These are phyloP conservation scores for Lojkania enalia DNA, from an alignment of 2,329 filamentous ascomycete species.

Conservation along the genomic window DNA sequence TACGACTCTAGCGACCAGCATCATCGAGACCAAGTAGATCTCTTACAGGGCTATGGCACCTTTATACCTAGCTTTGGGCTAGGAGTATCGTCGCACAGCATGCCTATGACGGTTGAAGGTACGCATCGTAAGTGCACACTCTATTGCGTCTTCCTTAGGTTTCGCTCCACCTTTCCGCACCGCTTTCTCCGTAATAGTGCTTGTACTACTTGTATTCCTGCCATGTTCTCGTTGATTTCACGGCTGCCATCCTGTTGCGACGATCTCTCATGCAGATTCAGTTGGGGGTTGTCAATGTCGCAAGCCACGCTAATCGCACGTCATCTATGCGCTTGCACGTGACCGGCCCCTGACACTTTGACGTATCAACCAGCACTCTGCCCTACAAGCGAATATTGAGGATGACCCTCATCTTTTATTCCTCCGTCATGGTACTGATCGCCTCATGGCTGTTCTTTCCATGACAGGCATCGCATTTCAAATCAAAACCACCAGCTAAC, in stretches of 20 bases:
- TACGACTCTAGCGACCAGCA: conserved; percentile 14
- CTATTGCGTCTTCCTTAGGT: not conserved
- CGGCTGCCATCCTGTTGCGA: no score
- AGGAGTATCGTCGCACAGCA: conserved; percentile 18
- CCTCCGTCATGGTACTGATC: not conserved
- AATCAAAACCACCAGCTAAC: conserved; percentile 29
- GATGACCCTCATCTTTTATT: no score
- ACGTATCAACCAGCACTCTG: not conserved
- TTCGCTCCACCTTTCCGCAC: not conserved
- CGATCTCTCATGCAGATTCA: no score
- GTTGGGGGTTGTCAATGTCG: no score
- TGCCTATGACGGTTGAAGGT: conserved; percentile 11
- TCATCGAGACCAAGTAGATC: no score
- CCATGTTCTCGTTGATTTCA: not conserved
- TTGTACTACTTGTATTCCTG: not conserved
- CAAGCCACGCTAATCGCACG: no score
- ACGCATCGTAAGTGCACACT: conserved; percentile 11
- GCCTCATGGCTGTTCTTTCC: conserved; percentile 4
- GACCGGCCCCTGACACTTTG: no score
- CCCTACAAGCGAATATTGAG: no score
- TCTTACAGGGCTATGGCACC: conserved; percentile 15
- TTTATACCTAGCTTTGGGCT: conserved; percentile 11
- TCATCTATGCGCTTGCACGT: conserved; percentile 26
- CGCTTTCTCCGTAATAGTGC: not conserved
- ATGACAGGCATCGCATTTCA: conserved; percentile 8